Evolutionary conservation across 202 grass and related monocot species (phyloP), one percentile per base, ranked within the genome.

Genomic region (Schoenoplectus triqueter): DNA sequence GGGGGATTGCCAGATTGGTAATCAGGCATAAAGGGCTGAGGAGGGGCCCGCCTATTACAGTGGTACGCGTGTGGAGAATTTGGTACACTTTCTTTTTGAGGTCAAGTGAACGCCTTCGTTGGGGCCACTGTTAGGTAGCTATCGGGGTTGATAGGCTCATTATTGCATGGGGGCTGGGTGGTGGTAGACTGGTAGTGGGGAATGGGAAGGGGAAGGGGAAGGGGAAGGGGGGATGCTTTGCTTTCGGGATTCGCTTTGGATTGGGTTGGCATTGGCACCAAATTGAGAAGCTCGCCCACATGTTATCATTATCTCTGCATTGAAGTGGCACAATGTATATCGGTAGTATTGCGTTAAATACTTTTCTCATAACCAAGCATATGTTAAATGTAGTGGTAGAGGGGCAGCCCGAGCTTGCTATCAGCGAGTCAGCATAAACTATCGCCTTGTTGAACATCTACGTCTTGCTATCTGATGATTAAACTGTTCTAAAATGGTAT

Each of bases 1-100:
- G 31, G 31, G 31, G 31, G 31, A 31, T 31, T 31, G 31, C 31
- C 31, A 31, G 31, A 31, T 31, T 31, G 31, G 31, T 31, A 31
- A 31, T 31, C 31, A 61, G 57, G 41, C 42, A 76, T 76, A 76
- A 76, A 56, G 21, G 73, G 73, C 73, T 76, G 73, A 56, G 73
- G 17, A 5, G 50, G 21, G 64, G 20, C 57, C 5, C 21, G 7
- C 10, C 49, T 9, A 54, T 75, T 75, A 4, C 49, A 75, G 9
- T 75, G 49, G 72, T 20, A 39, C 50, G 9, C 70, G 22, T 6
- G 48, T 14, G 71, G 4, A 39, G 19, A 39, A 55, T 76, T 76
- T 41, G 65, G 64, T 42, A 67, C 20, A 19, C 18, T 56, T 76
- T 76, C 2, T 40, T 40, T 59, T 59, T 61, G 5, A 61, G 7